Evolutionary conservation across 345 rosid species (phyloP), one percentile per base, ranked within the genome.

Genomic region (Eucalyptus sp.): DNA sequence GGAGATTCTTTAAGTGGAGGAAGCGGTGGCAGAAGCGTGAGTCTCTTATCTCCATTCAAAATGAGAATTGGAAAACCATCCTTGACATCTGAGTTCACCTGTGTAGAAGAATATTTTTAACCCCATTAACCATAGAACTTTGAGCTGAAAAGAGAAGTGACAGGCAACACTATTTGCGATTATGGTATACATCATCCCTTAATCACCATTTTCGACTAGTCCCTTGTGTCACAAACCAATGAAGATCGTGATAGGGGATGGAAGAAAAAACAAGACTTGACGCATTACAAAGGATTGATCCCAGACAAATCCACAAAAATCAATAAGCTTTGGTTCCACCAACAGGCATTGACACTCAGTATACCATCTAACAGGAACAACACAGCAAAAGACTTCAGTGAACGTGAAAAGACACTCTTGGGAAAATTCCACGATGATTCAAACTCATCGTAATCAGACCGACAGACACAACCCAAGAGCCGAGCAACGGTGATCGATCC

Each of bases 31-130:
- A 94, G 92, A 90, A 95, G 94, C 90, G 90, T 86, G 92, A 97
- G 13, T 89, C 64, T 93, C 93, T 93, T 95, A 91, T 92, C 94
- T 43, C 94, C 98, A 91, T 93, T 91, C 44, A 96, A 91, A 58
- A 90, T 93, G 88, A 96, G 95, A 90, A 96, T 93, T 87, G 99
- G 98, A 90, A 94, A 91, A 92, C 88, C 90, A 66, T 90, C 90
- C 86, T 89, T 87, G 89, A 79, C 90, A 87, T 91, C 94, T 5
- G 93, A 89, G 87, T 87, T 88, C 66, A 94, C 96, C 98, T 96
- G 92, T 89, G 89, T 66, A 85, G 37, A 56, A 76, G 88, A 66
- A 84, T 37, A 87, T 7, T 20, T 64, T 90, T 31, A 64, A 79
- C 52, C 85, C 33, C 41, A 86, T n/a, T 58, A 51, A 91, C 41